phyloP scores from a whole-genome alignment of 805 yeast species.

The Spathaspora sp. region DNA sequence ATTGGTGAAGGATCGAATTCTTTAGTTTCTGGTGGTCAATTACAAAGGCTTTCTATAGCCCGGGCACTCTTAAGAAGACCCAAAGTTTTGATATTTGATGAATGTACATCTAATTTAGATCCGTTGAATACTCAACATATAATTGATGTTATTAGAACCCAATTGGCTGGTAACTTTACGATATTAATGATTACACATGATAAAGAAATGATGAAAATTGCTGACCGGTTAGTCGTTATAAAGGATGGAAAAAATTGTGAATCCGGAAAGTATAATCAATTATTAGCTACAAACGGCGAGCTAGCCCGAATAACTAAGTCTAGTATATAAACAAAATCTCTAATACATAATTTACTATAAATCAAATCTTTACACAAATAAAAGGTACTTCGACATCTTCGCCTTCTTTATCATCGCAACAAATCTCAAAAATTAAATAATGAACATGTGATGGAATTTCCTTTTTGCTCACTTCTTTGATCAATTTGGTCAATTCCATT shows the following conservation, averaged over 20 bases:
- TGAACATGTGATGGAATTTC: slow-evolving; percentile 70
- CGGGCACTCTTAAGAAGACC: slow-evolving; percentile 75
- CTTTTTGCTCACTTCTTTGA: slow-evolving; percentile 82
- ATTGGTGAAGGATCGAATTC: slow-evolving; percentile 40
- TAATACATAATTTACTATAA: not conserved
- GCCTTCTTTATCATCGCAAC: slow-evolving; percentile 87
- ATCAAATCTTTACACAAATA: slow-evolving; percentile 51
- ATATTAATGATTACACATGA: slow-evolving; percentile 73
- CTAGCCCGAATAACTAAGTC: slow-evolving; percentile 3
- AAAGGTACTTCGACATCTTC: slow-evolving; percentile 97
- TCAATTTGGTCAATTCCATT: slow-evolving; percentile 67
- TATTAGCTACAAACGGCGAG: slow-evolving; percentile 1
- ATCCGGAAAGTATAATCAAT: slow-evolving; percentile 32
- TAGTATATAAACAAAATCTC: not conserved
- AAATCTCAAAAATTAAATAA: slow-evolving; percentile 81
- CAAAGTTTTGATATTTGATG: slow-evolving; percentile 69
- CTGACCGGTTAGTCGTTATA: slow-evolving; percentile 49
- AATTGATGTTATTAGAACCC: slow-evolving; percentile 41
- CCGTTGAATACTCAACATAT: slow-evolving; percentile 52
- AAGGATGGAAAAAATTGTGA: slow-evolving; percentile 48
- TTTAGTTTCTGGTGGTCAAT: slow-evolving; percentile 83
- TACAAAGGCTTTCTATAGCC: slow-evolving; percentile 81
- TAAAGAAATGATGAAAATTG: slow-evolving; percentile 56
- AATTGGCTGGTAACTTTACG: slow-evolving; percentile 31
- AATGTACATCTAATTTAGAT: slow-evolving; percentile 87